Percentiles rank a stretch among this genome's conserved stretches.
Conservation (phyloP, 371 early-diverging fungal genomes). For the Vittaforma corneae region DNA sequence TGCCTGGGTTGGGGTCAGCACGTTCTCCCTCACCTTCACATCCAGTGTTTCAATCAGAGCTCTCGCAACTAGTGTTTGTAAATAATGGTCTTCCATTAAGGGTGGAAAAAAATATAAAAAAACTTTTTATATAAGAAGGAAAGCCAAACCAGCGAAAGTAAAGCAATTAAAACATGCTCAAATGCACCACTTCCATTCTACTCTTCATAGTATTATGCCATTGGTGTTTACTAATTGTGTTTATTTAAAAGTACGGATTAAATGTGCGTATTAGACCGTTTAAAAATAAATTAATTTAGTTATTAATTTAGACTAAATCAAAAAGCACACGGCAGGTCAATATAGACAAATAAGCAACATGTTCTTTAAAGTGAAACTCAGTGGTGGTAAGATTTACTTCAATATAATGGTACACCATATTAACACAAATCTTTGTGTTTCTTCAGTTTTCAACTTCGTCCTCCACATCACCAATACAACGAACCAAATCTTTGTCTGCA, state of each 20-base stretch:
- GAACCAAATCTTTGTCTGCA: constrained; percentile 24
- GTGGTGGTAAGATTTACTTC: neutral
- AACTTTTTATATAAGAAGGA: neutral
- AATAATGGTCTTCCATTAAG: constrained; percentile 57
- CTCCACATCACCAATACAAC: constrained; percentile 8
- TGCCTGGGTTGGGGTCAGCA: constrained; percentile 55
- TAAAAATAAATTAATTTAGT: no score
- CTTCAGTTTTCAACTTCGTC: neutral
- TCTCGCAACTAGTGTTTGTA: constrained; percentile 56
- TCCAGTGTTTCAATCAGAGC: constrained; percentile 57
- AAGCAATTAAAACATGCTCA: neutral
- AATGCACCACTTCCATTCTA: no score
- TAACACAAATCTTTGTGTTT: neutral
- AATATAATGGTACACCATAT: neutral
- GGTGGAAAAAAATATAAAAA: constrained; percentile 2
- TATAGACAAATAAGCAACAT: no score
- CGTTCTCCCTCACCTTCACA: constrained; percentile 51
- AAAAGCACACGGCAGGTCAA: no score
- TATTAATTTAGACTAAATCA: no score
- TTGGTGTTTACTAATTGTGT: no score
- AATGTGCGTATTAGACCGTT: no score
- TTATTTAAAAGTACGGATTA: no score
- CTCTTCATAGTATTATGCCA: no score
- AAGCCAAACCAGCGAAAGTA: neutral
- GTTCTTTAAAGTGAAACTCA: neutral